Evolutionary conservation across 768 basidiomycete genomes (phyloP).

Genomic region (Coprinopsis strossmayeri): DNA sequence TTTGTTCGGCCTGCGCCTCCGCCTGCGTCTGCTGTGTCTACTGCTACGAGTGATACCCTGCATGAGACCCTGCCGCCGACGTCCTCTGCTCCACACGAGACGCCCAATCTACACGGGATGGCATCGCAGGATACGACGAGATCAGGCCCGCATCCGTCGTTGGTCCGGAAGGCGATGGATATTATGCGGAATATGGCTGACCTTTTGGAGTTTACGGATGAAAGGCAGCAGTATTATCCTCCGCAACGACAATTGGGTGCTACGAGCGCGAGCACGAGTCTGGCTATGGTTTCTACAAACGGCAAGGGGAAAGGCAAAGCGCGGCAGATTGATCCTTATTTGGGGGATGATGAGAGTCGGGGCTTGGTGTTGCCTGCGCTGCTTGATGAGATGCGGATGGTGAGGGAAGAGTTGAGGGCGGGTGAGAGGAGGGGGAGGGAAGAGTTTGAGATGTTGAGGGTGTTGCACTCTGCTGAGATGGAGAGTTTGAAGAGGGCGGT

Average conservation of each 20-base stretch:
- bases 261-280: too few relatives aligned
- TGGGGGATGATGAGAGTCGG: background rate
- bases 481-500: background rate
- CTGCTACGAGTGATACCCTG: too few relatives aligned
- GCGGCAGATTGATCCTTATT: background rate
- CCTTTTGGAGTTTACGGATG: background rate
- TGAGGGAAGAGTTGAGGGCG: slow-evolving; percentile 4
- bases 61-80: background rate
- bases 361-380: background rate
- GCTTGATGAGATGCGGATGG: slow-evolving; percentile 3
- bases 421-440: slow-evolving; percentile 4
- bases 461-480: slow-evolving; percentile 9
- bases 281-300: too few relatives aligned
- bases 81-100: too few relatives aligned
- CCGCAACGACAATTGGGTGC: too few relatives aligned
- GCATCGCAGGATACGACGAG: too few relatives aligned
- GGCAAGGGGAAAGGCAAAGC: slow-evolving; percentile 5
- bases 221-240: too few relatives aligned
- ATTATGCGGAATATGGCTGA: slow-evolving; percentile 7
- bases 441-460: slow-evolving; percentile 2
- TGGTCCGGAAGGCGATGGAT: slow-evolving; percentile 5
- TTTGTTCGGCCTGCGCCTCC: too few relatives aligned
- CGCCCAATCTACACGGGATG: too few relatives aligned
- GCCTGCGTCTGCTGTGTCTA: too few relatives aligned
- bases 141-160: background rate